Evolutionary conservation across 2,329 filamentous ascomycete genomes (phyloP).

Genomic region (Hypomyces perniciosus): DNA sequence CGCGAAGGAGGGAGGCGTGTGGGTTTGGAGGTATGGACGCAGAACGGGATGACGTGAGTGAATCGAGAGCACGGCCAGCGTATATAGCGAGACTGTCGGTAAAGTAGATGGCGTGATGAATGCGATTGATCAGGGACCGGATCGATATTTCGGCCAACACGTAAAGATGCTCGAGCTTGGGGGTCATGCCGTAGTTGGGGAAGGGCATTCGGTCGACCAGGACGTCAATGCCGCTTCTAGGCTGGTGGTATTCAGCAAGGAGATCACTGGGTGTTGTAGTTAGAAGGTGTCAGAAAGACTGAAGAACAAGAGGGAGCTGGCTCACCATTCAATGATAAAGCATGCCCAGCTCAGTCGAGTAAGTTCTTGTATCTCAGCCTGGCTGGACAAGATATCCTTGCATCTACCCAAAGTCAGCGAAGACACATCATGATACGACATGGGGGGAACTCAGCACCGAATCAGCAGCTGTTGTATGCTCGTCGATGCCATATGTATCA

Average conservation of each 20-base stretch:
- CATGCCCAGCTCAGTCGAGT: conserved; percentile 21
- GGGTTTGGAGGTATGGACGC: conserved; percentile 3
- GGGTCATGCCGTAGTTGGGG: conserved; percentile 16
- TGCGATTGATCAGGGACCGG: conserved; percentile 20
- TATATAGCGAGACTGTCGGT: conserved; percentile 16
- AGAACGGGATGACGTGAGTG: background rate
- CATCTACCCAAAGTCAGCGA: background rate
- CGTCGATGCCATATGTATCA: conserved; percentile 18
- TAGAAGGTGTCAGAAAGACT: background rate
- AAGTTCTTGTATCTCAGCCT: conserved; percentile 14
- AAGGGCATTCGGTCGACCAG: conserved; percentile 21
- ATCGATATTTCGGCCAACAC: conserved; percentile 18
- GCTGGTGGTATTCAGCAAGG: conserved; percentile 21
- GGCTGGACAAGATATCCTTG: conserved; percentile 9
- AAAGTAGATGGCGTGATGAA: conserved; percentile 20
- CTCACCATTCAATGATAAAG: conserved; percentile 22
- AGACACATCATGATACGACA: background rate
- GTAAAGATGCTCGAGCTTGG: conserved; percentile 14
- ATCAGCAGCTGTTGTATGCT: conserved; percentile 17
- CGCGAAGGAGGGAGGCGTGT: conserved; percentile 14
- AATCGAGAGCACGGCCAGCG: conserved; percentile 11
- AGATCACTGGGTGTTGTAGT: conserved; percentile 14
- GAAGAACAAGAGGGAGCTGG: background rate
- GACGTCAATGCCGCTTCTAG: conserved; percentile 21
- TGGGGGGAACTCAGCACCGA: conserved; percentile 1